A percentile compares a stretch with the other conserved stretches of the same genome.
These are phyloP conservation scores for Endogone sp. DNA, from an alignment of 192 early-diverging fungal genomes.

Conservation along the genomic window DNA sequence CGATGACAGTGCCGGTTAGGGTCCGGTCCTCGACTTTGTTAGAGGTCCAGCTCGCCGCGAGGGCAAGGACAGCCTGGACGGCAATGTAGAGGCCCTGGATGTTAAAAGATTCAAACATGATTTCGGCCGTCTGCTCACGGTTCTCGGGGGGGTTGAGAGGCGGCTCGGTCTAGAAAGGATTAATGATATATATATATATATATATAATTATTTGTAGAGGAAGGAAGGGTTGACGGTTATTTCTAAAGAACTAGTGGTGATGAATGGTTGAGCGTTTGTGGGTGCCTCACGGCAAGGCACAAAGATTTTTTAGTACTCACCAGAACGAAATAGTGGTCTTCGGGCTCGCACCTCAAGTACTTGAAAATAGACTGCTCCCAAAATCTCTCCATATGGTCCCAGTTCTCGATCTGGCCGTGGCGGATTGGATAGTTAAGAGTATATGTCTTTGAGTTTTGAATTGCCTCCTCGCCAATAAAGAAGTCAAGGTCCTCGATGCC, in stretches of 20 bases:
- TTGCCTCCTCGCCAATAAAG: constrained; percentile 94
- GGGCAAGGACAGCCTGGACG: constrained; percentile 97
- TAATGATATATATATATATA: too few relatives aligned
- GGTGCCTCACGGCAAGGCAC: neutral
- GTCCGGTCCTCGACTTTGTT: constrained; percentile 81
- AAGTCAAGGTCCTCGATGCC: constrained; percentile 98
- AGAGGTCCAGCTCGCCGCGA: constrained; percentile 93
- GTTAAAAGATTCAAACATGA: constrained; percentile 99
- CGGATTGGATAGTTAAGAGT: constrained; percentile 88
- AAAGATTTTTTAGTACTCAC: constrained; percentile 45
- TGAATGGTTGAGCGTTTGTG: neutral
- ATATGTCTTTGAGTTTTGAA: constrained; percentile 87
- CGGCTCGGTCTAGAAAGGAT: constrained; percentile 91
- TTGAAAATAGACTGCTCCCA: constrained; percentile 99
- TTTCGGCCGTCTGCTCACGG: constrained; percentile 98
- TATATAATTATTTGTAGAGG: neutral
- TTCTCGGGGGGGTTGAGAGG: constrained; percentile 98
- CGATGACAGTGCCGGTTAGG: constrained; percentile 97
- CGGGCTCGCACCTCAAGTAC: constrained; percentile 97
- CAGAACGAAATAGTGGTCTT: constrained; percentile 95
- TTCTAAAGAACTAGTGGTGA: neutral
- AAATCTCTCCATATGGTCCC: constrained; percentile 99
- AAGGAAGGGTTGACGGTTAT: neutral
- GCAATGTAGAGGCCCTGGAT: constrained; percentile 97
- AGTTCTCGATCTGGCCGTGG: constrained; percentile 98